Evolutionary conservation across 192 early-diverging fungal genomes (phyloP), one percentile per base, ranked within the genome.

Genomic region (Linnemannia hyalina): DNA sequence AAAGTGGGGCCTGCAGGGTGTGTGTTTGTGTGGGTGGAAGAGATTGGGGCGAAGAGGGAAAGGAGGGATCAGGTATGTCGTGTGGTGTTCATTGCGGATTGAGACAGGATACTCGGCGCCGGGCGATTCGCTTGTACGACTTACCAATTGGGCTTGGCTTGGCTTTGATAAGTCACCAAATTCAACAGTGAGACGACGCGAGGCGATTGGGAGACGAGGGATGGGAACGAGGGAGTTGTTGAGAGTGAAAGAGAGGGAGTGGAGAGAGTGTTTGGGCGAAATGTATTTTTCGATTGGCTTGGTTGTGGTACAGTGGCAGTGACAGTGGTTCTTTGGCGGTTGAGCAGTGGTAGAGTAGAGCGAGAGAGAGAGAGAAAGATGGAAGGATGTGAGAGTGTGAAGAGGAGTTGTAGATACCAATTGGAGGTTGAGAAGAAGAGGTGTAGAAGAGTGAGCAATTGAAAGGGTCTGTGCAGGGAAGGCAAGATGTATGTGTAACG

Each of bases 211-310:
- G 44, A 44, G 23, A 9, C 23, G 26, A 63, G 60, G 60, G 29
- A 63, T 32, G 3, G 23, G 23, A 10, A 57, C 6, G 55, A 29
- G 29, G 10, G 44, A 0, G 11, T 46, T 46, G 11, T 40, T 40
- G 6, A 29, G 32, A 23, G 60, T 0, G 29, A 32, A 15, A 65
- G 10, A 15, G 60, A 4, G 3, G 60, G 10, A 60, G 20, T 1
- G 10, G 8, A 29, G 60, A 10, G 29, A 29, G 13, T 8, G n/a
- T 65, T 65, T 65, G 60, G 60, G 60, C 60, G 60, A 65, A 65
- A 65, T 65, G 23, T 55, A 65, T 35, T 15, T 55, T 57, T 57
- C 55, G 55, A 65, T 65, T 63, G n/a, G 60, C n/a, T 60, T 60
- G 22, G 3, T 60, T 60, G 55, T 60, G 55, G 55, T 60, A 60